Evolutionary conservation across 2,329 filamentous ascomycete genomes (phyloP).

Genomic region (Metarhizium rileyi): DNA sequence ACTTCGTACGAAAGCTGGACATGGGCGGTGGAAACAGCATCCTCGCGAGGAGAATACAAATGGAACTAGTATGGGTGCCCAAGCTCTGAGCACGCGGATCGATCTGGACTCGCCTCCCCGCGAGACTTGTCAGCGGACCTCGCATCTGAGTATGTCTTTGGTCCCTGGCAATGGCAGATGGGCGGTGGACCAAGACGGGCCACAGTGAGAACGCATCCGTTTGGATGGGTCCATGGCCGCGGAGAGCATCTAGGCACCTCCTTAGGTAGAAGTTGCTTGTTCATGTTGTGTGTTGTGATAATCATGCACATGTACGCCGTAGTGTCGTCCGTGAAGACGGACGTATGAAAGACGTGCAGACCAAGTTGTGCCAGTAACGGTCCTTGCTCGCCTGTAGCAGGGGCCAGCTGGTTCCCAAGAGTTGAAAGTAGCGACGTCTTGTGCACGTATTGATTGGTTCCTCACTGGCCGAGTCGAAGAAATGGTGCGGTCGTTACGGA

Average conservation of each 20-base stretch:
- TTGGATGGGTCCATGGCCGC: background rate
- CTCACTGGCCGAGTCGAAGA: background rate
- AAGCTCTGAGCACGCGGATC: slow-evolving; percentile 5
- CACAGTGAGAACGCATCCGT: background rate
- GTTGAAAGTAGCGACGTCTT: background rate
- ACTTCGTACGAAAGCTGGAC: slow-evolving; percentile 2
- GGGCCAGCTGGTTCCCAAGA: background rate
- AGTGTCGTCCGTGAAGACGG: background rate
- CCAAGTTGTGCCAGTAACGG: too few species aligned
- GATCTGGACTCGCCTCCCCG: background rate
- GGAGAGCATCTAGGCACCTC: background rate
- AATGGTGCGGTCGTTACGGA: background rate
- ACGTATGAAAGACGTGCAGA: slow-evolving; percentile 6
- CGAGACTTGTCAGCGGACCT: slow-evolving; percentile 4
- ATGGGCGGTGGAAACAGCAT: background rate
- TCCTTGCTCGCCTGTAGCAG: background rate
- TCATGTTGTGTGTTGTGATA: background rate
- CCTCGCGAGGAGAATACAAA: background rate
- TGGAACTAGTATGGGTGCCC: slow-evolving; percentile 2
- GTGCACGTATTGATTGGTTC: background rate
- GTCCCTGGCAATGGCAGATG: background rate
- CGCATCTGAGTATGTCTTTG: background rate
- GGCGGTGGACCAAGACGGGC: background rate
- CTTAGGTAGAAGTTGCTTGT: background rate
- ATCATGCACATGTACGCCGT: slow-evolving; percentile 4